A percentile compares a stretch with the other conserved stretches of the same genome.
Evolutionary conservation across 2,329 filamentous ascomycete genomes (phyloP).

Genomic region (Aspergillus spinulosporus): DNA sequence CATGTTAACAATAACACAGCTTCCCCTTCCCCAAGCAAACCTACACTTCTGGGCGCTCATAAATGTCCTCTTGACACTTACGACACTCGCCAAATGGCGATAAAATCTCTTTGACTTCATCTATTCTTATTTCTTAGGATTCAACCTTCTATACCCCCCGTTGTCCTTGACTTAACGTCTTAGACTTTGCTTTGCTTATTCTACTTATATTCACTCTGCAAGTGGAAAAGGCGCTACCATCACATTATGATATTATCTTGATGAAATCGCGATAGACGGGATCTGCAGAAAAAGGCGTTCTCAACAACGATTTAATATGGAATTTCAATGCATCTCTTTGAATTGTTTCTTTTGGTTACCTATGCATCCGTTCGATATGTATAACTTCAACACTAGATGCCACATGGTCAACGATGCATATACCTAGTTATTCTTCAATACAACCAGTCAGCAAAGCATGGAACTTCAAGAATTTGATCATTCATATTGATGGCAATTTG

Average conservation of each 20-base stretch:
- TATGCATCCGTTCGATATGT: not conserved
- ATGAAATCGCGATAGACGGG: constrained; percentile 20
- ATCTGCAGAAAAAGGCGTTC: constrained; percentile 30
- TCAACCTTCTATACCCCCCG: constrained; percentile 46
- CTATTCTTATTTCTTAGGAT: constrained; percentile 36
- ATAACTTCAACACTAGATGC: constrained; percentile 12
- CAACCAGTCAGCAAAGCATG: not conserved
- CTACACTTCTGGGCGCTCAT: constrained; percentile 54
- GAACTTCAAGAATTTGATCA: not conserved
- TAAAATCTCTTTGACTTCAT: constrained; percentile 13
- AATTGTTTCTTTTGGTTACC: no score
- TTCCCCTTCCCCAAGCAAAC: constrained; percentile 81
- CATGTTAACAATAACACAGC: constrained; percentile 45
- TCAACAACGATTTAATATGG: constrained; percentile 39
- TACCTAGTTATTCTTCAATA: constrained; percentile 1
- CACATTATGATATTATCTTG: constrained; percentile 8
- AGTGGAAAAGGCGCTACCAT: constrained; percentile 13
- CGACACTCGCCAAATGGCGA: not conserved
- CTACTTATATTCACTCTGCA: constrained; percentile 1
- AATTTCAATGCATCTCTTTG: constrained; percentile 12
- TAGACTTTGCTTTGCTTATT: constrained; percentile 25
- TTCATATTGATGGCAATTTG: not conserved
- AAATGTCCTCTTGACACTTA: constrained; percentile 13
- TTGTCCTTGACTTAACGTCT: constrained; percentile 31
- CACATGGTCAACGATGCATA: no score